A percentile compares a stretch with the other conserved stretches of the same genome.
These are phyloP conservation scores for Ceratobasidium sp. DNA, from an alignment of 1,284 basidiomycete species.

Conservation along the genomic window DNA sequence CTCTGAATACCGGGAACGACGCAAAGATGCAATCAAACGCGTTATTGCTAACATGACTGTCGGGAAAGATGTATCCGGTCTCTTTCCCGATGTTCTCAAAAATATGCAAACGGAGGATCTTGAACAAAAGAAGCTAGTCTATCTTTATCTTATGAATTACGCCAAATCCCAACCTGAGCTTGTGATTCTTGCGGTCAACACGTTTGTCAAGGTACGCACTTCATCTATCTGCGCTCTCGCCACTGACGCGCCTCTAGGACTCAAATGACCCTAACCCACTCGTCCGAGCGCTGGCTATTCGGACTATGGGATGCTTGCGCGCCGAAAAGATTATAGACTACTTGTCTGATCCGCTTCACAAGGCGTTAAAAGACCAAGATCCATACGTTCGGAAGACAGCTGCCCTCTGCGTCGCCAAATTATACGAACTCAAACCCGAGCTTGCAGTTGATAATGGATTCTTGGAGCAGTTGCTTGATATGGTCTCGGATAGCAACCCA, in stretches of 20 bases:
- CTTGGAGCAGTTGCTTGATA: conserved; percentile 84
- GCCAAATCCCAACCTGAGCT: conserved; percentile 97
- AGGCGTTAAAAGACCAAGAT: conserved; percentile 91
- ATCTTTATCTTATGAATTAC: conserved; percentile 98
- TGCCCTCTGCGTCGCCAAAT: conserved; percentile 92
- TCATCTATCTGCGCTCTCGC: background rate
- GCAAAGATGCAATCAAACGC: conserved; percentile 98
- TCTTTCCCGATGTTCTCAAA: conserved; percentile 98
- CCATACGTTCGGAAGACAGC: conserved; percentile 98
- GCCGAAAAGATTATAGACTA: conserved; percentile 99
- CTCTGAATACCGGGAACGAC: conserved; percentile 91
- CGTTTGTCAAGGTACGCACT: conserved; percentile 76
- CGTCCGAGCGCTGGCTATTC: conserved; percentile 93
- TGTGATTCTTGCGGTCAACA: conserved; percentile 98
- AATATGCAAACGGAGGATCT: conserved; percentile 97
- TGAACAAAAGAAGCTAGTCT: conserved; percentile 97
- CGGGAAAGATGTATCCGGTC: conserved; percentile 94
- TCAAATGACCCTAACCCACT: conserved; percentile 96
- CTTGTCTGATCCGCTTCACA: conserved; percentile 90
- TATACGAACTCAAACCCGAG: conserved; percentile 96
- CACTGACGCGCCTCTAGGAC: conserved; percentile 72
- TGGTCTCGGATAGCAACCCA: conserved; percentile 95
- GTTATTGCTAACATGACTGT: conserved; percentile 97
- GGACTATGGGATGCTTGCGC: conserved; percentile 96
- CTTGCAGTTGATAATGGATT: conserved; percentile 96